Evolutionary conservation across 176 grass and related monocot genomes (phyloP), one percentile per base, ranked within the genome.

Genomic region (Carex myosuroides): DNA sequence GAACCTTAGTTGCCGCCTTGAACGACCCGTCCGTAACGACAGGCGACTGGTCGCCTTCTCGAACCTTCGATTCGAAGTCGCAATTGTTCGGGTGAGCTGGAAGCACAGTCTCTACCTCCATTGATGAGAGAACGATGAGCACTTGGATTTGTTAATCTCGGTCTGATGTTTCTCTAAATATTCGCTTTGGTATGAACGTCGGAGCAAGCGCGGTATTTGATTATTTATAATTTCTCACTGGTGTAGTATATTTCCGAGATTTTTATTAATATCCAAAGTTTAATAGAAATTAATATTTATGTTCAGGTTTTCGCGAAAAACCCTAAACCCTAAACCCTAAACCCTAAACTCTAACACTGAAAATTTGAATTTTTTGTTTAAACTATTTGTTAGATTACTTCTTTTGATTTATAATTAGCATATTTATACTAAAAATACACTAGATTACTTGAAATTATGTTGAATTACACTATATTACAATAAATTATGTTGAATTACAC

Each of bases 1-100:
- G 96, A 54, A 98, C 26, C 91, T 90, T 97, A 65, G 92, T 97
- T 3, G 90, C 95, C 1, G 95, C 95, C 61, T 84, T 85, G 90
- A 83, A 83, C 64, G 17, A 61, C 29, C 70, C 77, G 6, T 69
- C 55, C 1, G 55, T 70, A 75, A 30, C 67, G 3, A 30, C 1
- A 18, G 10, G 85, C 26, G 81, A 88, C 54, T 57, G 70, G 52
- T 71, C 78, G 16, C 39, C 44, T 2, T 65, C 88, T 2, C 33
- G 82, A 3, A 20, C 12, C 10, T 55, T 73, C 16, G 82, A 33
- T 7, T 69, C 62, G 13, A 26, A 63, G 37, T 29, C 61, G 37
- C 44, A 33, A 79, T 86, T 79, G 57, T 6, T 81, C 20, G 48
- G 1, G 60, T 11, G 37, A 26, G 68, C 76, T 83, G 52, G 32